Base-by-base conservation (phyloP, 352 stramenopile species). In the Phytophthora ramorum region DNA sequence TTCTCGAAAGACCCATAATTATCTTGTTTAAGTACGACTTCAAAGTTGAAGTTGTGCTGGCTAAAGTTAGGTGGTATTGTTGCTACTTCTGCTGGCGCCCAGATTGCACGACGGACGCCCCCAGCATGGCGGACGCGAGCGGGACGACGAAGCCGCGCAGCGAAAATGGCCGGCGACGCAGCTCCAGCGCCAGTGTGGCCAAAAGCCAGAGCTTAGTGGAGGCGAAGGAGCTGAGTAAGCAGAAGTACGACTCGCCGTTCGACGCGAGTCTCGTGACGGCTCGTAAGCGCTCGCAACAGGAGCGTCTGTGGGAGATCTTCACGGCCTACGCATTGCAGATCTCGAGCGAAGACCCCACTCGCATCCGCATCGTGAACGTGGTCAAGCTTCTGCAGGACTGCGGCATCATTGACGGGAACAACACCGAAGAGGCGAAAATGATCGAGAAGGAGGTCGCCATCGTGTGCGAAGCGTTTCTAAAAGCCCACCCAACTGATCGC, bases 281-380 rank as follows among this genome's bases (percentile, higher is more conserved):
- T 46, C 63, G 80, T 7, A 86, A 86, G 58, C 76, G 78, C 10
- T 81, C 76, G 19, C 80, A 91, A 58, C 80, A 90, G 30, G 86
- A 95, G 51, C 76, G 82, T 38, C 69, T 95, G 14, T 95, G 85
- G 85, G 81, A 91, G 54, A 86, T 93, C 52, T 95, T 93, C 32
- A 84, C 83, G 4, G 77, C 76, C 16, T 95, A 92, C 50, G 81
- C 84, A 44, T 63, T 95, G 47, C 83, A 88, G 53, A 81, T 91
- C 14, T 92, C 82, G n/a, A 87, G 67, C 12, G 86, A 95, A 47
- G 84, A 95, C 63, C 86, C 86, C 19, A 91, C 84, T 19, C 72
- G 78, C 28, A 90, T 95, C 61, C 81, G 84, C 55, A 70, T 89
- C 17, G 67, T 66, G 51, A 91, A 79, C 41, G 78, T 93, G 20